Base-by-base conservation (phyloP, 306 rosid genomes). In the Rubus idaeus region DNA sequence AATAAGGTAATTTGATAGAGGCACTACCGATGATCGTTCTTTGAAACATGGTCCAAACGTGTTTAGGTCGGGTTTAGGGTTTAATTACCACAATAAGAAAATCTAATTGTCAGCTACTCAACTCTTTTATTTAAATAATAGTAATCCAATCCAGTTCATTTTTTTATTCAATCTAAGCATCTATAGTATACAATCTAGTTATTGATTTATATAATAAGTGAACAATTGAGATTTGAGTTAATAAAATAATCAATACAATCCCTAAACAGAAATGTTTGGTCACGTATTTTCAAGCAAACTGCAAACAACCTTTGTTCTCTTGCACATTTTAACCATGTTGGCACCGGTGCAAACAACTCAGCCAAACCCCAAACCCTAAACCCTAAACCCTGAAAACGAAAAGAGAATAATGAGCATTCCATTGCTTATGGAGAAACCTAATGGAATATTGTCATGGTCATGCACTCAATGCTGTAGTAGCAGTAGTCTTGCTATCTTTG, bases 401-500 rank as follows among this genome's bases (percentile, higher is more conserved):
- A 30, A 30, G 18, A 60, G 18, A 60, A 60, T 10, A 11, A 11
- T 26, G 0, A 40, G 8, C 66, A 26, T 26, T 23, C 42, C 8
- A 61, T 64, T 16, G 11, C 11, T 37, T 62, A 30, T 14, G 20
- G 67, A 30, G n/a, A 62, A 35, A 13, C 44, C 68, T 37, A 64
- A 39, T 2, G 69, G 4, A 16, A 61, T 12, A 26, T 12, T 2
- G 67, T 62, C 23, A 16, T 64, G 45, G 8, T 16, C 11, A 4
- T 9, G 35, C 35, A 18, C 30, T 40, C 50, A 9, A 6, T 61
- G 21, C 11, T 14, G 69, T 5, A 16, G 21, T 14, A 37, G n/a
- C 12, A 35, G 0, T 14, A 62, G 44, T 35, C 71, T 81, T 71
- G 56, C 45, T 58, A 68, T 84, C 89, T 85, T 91, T 90, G 80